Evolutionary conservation across 179 eudicot genomes (phyloP), one percentile per base, ranked within the genome.

Genomic region (Actinidia arguta): DNA sequence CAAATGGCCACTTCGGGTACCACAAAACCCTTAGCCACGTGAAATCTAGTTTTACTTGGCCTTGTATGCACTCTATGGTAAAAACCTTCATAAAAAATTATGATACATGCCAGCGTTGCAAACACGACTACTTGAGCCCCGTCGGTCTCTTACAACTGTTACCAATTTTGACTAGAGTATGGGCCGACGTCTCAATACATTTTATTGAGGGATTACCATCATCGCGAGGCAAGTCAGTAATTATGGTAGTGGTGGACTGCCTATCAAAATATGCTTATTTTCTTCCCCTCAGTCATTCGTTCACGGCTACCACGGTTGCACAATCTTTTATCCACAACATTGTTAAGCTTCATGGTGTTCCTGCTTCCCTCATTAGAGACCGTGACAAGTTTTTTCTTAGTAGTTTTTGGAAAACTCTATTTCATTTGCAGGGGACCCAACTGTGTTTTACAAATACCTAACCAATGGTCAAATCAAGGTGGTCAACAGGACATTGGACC

Each of bases 161-260:
- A n/a, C 68, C 82, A 10, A 27, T 79, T 47, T 75, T 48, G 31
- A 16, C 46, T 1, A 5, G 6, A 27, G n/a, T 25, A 5, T 79
- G 75, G 61, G 7, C 7, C 12, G 74, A 79, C 12, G 50, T 79
- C 4, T 50, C 48, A 16, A 79, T 68, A 48, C 62, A 67, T 13
- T 79, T 79, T 16, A 50, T 79, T 7, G 75, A 66, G 4, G 62
- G 75, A 1, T 44, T 79, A 18, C 82, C 82, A 6, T 9, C 8
- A 8, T 24, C 46, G 6, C 24, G 0, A 14, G 82, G 82, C 1
- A 10, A 79, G 1, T 39, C n/a, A 8, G 22, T 7, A 3, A 50
- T 25, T 6, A 67, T 67, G 24, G 48, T 79, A 20, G 64, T 79
- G 1, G 64, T 79, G 25, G 70, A 62, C 24, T n/a, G 48, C 11